Base-by-base conservation (phyloP, 1,284 basidiomycete species). In the Apiotrichum akiyoshidainum region DNA sequence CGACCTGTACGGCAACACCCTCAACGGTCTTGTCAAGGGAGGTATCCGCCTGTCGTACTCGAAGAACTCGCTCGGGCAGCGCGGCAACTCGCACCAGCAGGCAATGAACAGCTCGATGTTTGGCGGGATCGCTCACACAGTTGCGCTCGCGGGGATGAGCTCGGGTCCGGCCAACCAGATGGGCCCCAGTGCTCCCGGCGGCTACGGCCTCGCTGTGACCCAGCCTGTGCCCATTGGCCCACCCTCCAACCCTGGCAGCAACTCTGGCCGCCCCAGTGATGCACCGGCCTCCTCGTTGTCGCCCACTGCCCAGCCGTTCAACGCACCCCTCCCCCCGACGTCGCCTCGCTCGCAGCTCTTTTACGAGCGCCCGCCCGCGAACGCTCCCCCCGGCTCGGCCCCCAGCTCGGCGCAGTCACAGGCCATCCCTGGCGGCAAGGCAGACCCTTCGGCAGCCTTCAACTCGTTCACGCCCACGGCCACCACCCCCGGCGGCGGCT, bases 11-110 rank as follows among this genome's bases (percentile, higher is more conserved):
- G 95, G 94, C n/a, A 84, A 94, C 72, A 91, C 86, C 12, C 82
- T 99, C 67, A 85, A 86, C 63, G 93, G 94, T 1, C 80, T 94
- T 26, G 89, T 99, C 75, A 96, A 95, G 78, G 90, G 91, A 59
- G 92, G 93, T 7, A 96, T 99, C 60, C 88, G 95, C 40, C 80
- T 99, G 58, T 95, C 92, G 17, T 99, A 95, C 77, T 94, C 91
- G 78, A 95, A 95, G 83, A 94, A 95, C 71, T 92, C 92, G 14
- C 82, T 95, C 16, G 92, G 92, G 12, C 77, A 79, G 58, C 71
- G 78, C 7, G 74, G 74, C 21, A 71, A 67, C 49, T 63, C 67
- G 34, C 69, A 74, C 56, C 70, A 69, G 10, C 61, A 71, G 11
- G 66, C 63, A 12, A 60, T 67, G 54, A 69, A 65, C 63, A 64